A percentile compares a stretch with the other conserved stretches of the same genome.
These are phyloP conservation scores for Aureobasidium sp. DNA, from an alignment of 2,329 filamentous ascomycete genomes.

Conservation along the genomic window DNA sequence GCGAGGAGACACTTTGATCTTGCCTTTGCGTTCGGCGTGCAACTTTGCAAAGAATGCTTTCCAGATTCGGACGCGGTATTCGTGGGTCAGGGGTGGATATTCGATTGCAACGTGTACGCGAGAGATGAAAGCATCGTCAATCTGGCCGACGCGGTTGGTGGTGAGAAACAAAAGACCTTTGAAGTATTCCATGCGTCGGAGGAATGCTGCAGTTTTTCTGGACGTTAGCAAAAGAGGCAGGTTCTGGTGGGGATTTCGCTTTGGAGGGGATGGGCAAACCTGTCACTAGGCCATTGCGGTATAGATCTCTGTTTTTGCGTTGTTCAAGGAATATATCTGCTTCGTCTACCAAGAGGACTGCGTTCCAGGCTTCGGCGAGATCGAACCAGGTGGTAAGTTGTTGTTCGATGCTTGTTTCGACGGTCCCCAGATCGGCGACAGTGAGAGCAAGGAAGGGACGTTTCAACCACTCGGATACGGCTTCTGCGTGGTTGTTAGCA, in stretches of 20 bases:
- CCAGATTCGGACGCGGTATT: constrained; percentile 26
- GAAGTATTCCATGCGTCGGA: constrained; percentile 34
- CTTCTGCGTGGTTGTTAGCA: no score
- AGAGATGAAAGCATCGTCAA: constrained; percentile 33
- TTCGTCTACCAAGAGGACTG: constrained; percentile 34
- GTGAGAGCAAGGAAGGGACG: constrained; percentile 15
- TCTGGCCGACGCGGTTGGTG: constrained; percentile 30
- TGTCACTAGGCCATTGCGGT: constrained; percentile 22
- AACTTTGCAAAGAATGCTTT: constrained; percentile 6
- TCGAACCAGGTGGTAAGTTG: constrained; percentile 19
- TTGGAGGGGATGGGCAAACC: background rate
- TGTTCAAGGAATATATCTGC: constrained; percentile 32
- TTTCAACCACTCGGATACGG: no score
- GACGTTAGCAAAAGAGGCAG: no score
- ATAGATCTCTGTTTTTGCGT: constrained; percentile 19
- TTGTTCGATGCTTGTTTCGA: constrained; percentile 17
- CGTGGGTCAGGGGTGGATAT: constrained; percentile 26
- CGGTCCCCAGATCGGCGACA: constrained; percentile 19
- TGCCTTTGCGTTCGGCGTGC: constrained; percentile 3
- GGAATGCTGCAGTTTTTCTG: constrained; percentile 24
- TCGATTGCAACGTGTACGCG: constrained; percentile 30
- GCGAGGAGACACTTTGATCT: background rate
- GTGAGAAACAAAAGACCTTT: constrained; percentile 35
- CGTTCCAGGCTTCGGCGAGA: constrained; percentile 22
- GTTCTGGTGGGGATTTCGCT: no score